Conservation (phyloP, 2,329 filamentous ascomycete species). For the Calonectria crousiana region DNA sequence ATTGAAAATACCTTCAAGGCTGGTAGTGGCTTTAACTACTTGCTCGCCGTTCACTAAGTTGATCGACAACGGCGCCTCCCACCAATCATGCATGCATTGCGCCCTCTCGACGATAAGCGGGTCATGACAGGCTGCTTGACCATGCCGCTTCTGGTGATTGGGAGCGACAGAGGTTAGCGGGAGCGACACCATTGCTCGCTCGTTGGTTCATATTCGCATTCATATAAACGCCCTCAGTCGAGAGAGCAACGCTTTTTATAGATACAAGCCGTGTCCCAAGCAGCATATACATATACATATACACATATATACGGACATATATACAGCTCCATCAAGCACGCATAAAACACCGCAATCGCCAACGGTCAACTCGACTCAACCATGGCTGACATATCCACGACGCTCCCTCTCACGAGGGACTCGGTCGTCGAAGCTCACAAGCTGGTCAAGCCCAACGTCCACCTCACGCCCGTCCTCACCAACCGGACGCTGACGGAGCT, state of each 20-base stretch:
- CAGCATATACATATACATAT: not conserved
- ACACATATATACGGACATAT: not conserved
- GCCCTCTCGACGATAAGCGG: constrained; percentile 23
- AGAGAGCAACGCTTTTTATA: not conserved
- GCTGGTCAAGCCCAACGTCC: constrained; percentile 80
- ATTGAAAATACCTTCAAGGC: not conserved
- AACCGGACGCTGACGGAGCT: constrained; percentile 79
- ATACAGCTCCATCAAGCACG: not conserved
- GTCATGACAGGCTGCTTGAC: not conserved
- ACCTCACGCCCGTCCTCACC: constrained; percentile 86
- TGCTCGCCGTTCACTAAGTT: not conserved
- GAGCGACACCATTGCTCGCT: not conserved
- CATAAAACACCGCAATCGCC: not conserved
- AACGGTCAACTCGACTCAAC: not conserved
- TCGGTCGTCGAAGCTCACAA: constrained; percentile 80
- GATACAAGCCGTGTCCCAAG: not conserved
- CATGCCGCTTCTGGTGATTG: not conserved
- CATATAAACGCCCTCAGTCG: not conserved
- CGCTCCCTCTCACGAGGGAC: constrained; percentile 75
- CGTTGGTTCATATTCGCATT: not conserved
- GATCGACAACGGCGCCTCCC: not conserved
- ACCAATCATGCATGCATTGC: constrained; percentile 5
- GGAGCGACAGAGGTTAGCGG: not conserved
- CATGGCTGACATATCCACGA: constrained; percentile 67
- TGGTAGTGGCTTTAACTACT: not conserved